A percentile compares a stretch with the other conserved stretches of the same genome.
Evolutionary conservation across 2,329 filamentous ascomycete species (phyloP).

Genomic region (Pleoardoris graminearum): DNA sequence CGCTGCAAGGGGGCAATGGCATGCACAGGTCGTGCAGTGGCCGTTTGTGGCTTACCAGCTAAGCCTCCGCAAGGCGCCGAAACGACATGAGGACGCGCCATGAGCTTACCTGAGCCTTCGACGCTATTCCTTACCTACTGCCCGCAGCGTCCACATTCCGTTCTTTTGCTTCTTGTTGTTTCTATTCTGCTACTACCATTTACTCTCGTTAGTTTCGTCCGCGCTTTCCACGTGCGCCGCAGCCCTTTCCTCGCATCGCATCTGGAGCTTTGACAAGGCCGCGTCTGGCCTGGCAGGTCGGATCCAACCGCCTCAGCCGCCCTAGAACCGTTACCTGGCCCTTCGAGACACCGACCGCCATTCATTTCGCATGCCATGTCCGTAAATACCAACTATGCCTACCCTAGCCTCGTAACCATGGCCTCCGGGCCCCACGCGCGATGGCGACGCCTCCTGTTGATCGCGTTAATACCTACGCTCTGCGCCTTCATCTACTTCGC

Average conservation of each 20-base stretch:
- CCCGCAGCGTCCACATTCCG: not conserved
- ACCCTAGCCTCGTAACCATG: conserved; percentile 36
- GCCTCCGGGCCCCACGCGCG: conserved; percentile 34
- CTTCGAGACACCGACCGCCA: not conserved
- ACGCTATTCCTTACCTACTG: not conserved
- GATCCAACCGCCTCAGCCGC: not conserved
- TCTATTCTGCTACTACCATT: not conserved
- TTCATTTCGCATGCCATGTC: conserved; percentile 10
- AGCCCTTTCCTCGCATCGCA: not conserved
- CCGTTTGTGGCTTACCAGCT: not conserved
- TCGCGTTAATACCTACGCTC: conserved; percentile 36
- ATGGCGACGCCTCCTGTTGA: conserved; percentile 40
- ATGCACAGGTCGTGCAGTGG: not conserved
- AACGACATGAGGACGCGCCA: not conserved
- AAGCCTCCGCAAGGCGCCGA: not conserved
- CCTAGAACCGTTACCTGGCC: not conserved
- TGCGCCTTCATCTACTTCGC: conserved; percentile 37
- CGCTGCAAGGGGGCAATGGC: conserved; percentile 1
- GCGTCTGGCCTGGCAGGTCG: not conserved
- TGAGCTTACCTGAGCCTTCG: conserved; percentile 9
- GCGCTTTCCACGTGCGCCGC: conserved; percentile 1
- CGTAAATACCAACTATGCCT: conserved; percentile 27
- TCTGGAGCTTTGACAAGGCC: not conserved
- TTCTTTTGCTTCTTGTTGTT: not conserved
- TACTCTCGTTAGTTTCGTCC: not conserved